phyloP scores from a whole-genome alignment of 805 yeast genomes.

The Starmerella floris region DNA sequence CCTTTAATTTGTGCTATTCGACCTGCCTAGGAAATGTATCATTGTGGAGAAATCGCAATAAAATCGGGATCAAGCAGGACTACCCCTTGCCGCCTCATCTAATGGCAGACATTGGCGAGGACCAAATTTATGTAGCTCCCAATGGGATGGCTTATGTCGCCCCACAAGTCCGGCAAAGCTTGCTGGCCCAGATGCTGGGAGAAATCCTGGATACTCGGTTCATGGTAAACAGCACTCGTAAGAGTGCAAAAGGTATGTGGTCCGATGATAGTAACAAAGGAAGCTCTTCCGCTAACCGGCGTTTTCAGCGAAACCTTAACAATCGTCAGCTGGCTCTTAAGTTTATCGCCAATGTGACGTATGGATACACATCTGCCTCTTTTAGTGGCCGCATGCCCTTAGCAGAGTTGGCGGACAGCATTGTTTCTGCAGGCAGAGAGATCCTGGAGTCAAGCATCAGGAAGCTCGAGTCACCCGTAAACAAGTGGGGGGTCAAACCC shows the following conservation, averaged over 20 bases:
- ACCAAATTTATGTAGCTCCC: constrained; percentile 60
- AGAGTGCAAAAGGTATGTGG: not conserved
- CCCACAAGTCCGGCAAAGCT: constrained; percentile 49
- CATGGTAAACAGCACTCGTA: constrained; percentile 55
- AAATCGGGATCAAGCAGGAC: constrained; percentile 24
- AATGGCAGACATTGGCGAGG: constrained; percentile 26
- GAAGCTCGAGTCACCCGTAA: constrained; percentile 42
- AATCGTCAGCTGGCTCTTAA: constrained; percentile 79
- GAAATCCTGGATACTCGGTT: constrained; percentile 72
- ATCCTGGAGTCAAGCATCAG: constrained; percentile 58
- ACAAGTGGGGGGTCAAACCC: constrained; percentile 53
- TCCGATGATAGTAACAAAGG: not conserved
- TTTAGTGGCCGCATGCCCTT: constrained; percentile 97
- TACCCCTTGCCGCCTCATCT: constrained; percentile 36
- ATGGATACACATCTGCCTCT: constrained; percentile 90
- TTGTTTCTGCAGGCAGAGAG: constrained; percentile 84
- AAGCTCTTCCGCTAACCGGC: constrained; percentile 20
- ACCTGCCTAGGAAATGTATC: constrained; percentile 31
- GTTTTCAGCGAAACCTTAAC: constrained; percentile 41
- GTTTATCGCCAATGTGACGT: constrained; percentile 85
- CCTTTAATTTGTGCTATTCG: constrained; percentile 60
- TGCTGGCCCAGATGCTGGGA: constrained; percentile 68
- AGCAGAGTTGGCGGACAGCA: constrained; percentile 86
- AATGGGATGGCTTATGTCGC: constrained; percentile 76
- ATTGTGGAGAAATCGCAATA: constrained; percentile 26